Conservation (phyloP, 352 stramenopile species). For the Phytophthora cryptogea region DNA sequence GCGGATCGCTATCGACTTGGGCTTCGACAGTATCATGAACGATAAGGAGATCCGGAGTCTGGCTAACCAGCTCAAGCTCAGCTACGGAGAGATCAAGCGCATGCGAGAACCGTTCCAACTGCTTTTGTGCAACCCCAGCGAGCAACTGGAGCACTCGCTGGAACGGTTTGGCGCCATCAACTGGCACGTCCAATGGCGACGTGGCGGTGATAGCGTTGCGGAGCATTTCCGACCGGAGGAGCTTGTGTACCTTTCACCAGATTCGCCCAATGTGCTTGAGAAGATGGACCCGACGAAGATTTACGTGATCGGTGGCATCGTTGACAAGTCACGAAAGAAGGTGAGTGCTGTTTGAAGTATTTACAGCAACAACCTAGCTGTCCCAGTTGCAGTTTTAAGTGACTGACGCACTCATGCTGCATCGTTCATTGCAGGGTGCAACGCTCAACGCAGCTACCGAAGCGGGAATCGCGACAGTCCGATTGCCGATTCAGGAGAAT, state of each 20-base stretch:
- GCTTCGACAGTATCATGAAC: constrained; percentile 86
- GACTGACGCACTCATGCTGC: constrained; percentile 1
- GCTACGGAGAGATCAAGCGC: constrained; percentile 65
- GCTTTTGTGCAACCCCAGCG: constrained; percentile 61
- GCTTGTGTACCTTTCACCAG: constrained; percentile 79
- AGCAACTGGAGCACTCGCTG: constrained; percentile 49
- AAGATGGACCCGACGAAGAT: constrained; percentile 66
- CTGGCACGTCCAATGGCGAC: constrained; percentile 67
- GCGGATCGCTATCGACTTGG: constrained; percentile 65
- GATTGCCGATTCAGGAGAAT: constrained; percentile 77
- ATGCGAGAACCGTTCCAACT: constrained; percentile 75
- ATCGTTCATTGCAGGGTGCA: constrained; percentile 36
- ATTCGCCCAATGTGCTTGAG: constrained; percentile 67
- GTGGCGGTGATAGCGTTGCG: constrained; percentile 30
- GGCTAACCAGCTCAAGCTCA: constrained; percentile 77
- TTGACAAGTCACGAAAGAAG: constrained; percentile 81
- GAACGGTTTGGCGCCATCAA: constrained; percentile 63
- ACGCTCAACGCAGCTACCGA: constrained; percentile 56
- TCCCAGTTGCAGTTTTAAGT: neutral
- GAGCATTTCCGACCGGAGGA: constrained; percentile 40
- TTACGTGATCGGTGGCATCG: constrained; percentile 84
- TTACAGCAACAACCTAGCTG: neutral
- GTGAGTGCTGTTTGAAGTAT: constrained; percentile 16
- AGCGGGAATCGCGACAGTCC: constrained; percentile 55
- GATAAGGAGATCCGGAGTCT: constrained; percentile 79